Base-by-base conservation (phyloP, 768 basidiomycete genomes). In the Boletellus ananas region DNA sequence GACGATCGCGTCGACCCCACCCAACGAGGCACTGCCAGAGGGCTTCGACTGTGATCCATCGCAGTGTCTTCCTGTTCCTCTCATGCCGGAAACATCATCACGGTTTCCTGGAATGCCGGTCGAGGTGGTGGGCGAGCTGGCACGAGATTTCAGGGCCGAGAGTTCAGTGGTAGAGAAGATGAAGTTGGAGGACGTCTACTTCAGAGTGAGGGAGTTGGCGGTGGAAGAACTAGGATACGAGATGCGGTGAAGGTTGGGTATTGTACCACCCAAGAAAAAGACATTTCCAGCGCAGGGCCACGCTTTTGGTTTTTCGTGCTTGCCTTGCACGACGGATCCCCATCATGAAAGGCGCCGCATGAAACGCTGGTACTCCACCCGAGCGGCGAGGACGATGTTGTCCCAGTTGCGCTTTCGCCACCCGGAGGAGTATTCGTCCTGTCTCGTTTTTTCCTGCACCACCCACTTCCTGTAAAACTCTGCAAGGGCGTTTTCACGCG, bases 401-500 rank as follows among this genome's bases (percentile, higher is more conserved):
- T 73, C 64, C 51, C 72, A 71, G 58, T 84, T 90, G 16, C 83
- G 79, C 51, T 71, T 75, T 47, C 84, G 74, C 85, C 85, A 89
- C 66, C 85, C 80, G 21, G 64, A 57, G 3, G 81, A 82, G 65
- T 90, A 93, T 34, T 67, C 73, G 45, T 74, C 75, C 45, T 82
- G 79, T 27, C 78, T 75, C 3, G 62, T 56, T 29, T 72, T 72
- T 68, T 93, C 89, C 62, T 87, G 85, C 60, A 76, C 72, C 38
- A 87, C 72, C 90, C 90, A 93, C 55, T 78, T 76, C 42, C 69
- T 73, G 70, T 87, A 88, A 68, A 92, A 90, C 36, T 77, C 76
- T 16, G 87, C 84, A 21, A 91, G 72, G 0, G 84, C 83, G n/a
- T 70, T 68, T 64, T 92, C 88, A 58, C 76, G 83, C 60, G 79